Base-by-base conservation (phyloP, 805 yeast species). In the Hanseniaspora occidentalis region DNA sequence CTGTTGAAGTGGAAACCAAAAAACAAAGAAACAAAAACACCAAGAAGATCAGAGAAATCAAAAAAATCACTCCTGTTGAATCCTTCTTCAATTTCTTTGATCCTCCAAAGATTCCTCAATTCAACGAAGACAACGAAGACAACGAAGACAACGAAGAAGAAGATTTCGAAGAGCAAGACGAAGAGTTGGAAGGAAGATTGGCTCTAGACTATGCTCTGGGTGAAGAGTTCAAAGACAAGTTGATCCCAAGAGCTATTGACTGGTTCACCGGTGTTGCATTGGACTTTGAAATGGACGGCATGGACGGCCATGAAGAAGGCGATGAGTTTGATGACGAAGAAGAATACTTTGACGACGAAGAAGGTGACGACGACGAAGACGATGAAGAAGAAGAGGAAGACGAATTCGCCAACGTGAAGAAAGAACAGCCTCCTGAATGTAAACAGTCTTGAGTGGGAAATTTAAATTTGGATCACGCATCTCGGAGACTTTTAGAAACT, bases 241-340 rank as follows among this genome's bases (percentile, higher is more conserved):
- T 92, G 57, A 79, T 92, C 47, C 96, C 97, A 47, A 78, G 96
- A 58, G 97, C 97, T 39, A 74, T 92, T 53, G 97, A 89, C 61
- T 92, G 98, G 97, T 92, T 86, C 62, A 89, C 98, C 8, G 98
- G 98, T 37, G 85, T 85, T 49, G 98, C 98, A 19, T 71, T 89
- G 44, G 94, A 83, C 43, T 83, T 73, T 56, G 80, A 73, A 48
- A 75, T 67, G 37, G 68, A 64, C 45, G 72, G 71, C 25, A 84
- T 71, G 14, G 79, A 73, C 11, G 85, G 71, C 8, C 84, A 73
- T 14, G 75, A 66, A 17, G 79, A 70, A 2, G 79, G 70, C 3
- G 78, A 71, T 10, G 77, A 66, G 2, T 77, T 66, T 6, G 83
- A 73, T 13, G 83, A 70, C 1, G 84, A 73, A 62, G 43, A 78